These are phyloP conservation scores for Endoconidiophora polonica DNA, from an alignment of 2,329 filamentous ascomycete species.

Conservation along the genomic window DNA sequence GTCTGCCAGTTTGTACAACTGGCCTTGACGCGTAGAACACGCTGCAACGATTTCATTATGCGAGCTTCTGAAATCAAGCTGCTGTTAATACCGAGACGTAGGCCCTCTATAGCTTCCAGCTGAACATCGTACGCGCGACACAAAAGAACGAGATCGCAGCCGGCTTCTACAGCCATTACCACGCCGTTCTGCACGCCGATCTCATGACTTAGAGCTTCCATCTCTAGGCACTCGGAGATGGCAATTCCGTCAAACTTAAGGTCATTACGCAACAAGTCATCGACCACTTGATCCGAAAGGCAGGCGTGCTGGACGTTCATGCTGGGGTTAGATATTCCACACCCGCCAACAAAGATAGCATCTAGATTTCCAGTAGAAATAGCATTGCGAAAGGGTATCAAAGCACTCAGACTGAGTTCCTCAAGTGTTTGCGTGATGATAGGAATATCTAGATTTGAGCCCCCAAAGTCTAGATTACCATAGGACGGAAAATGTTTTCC, in stretches of 20 bases:
- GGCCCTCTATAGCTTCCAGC: constrained; percentile 75
- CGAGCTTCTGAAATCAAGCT: constrained; percentile 70
- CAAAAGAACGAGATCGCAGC: constrained; percentile 78
- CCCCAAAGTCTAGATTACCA: constrained; percentile 83
- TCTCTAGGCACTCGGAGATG: constrained; percentile 88
- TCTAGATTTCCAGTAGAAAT: constrained; percentile 68
- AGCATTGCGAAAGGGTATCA: constrained; percentile 83
- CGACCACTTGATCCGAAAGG: constrained; percentile 80
- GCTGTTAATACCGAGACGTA: constrained; percentile 80
- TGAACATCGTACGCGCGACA: constrained; percentile 80
- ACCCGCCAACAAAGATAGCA: constrained; percentile 90
- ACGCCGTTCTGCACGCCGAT: constrained; percentile 95
- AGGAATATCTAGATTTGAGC: constrained; percentile 78
- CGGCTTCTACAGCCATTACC: constrained; percentile 93
- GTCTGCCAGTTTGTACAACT: constrained; percentile 81
- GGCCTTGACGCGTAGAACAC: constrained; percentile 66
- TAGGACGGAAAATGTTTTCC: constrained; percentile 97
- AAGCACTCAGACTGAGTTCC: constrained; percentile 75
- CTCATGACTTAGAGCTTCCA: constrained; percentile 89
- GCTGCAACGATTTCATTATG: constrained; percentile 61
- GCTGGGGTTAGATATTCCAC: constrained; percentile 76
- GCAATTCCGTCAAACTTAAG: constrained; percentile 83
- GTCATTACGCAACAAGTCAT: constrained; percentile 74
- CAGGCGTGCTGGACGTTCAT: constrained; percentile 95
- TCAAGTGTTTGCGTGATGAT: constrained; percentile 92